These are phyloP conservation scores for Cyclocybe cylindracea DNA, from an alignment of 768 basidiomycete genomes.

Conservation along the genomic window DNA sequence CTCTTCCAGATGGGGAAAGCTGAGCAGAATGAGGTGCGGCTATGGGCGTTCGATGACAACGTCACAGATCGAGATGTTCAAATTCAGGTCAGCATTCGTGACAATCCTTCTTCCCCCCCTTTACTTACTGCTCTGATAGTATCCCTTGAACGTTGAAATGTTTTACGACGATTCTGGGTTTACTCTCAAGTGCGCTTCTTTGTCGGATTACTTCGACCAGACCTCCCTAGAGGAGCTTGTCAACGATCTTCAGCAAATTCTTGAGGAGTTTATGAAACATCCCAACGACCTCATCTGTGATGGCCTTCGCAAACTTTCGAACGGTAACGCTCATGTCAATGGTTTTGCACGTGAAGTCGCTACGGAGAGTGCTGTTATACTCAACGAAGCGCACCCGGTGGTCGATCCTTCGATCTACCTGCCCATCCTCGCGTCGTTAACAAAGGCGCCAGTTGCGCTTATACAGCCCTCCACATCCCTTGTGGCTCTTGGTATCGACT, in stretches of 20 bases:
- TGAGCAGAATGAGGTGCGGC: slow-evolving; percentile 14
- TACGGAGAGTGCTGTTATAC: too few relatives aligned
- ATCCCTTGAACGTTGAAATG: slow-evolving; percentile 45
- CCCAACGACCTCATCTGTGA: slow-evolving; percentile 9
- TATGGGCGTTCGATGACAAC: slow-evolving; percentile 30
- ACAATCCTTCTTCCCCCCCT: neutral
- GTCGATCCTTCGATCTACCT: slow-evolving; percentile 5
- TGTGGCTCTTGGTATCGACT: slow-evolving; percentile 46
- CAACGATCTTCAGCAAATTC: slow-evolving; percentile 14
- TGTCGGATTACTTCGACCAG: slow-evolving; percentile 25
- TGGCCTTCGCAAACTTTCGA: slow-evolving; percentile 1
- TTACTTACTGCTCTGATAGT: slow-evolving; percentile 25
- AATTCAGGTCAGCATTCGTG: slow-evolving; percentile 25
- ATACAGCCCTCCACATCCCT: slow-evolving; percentile 36
- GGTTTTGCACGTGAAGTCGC: too few relatives aligned
- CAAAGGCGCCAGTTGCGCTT: slow-evolving; percentile 26
- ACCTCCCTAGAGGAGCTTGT: slow-evolving; percentile 22
- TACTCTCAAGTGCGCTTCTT: slow-evolving; percentile 36
- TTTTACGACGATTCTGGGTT: slow-evolving; percentile 30
- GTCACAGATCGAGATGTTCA: slow-evolving; percentile 14
- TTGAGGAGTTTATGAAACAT: slow-evolving; percentile 15
- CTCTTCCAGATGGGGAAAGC: slow-evolving; percentile 36
- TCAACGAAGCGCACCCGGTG: too few relatives aligned
- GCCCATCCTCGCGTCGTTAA: slow-evolving; percentile 20
- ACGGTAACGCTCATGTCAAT: neutral